A percentile compares a stretch with the other conserved stretches of the same genome.
Evolutionary conservation across 2,329 filamentous ascomycete genomes (phyloP).

Genomic region (Talaromyces sp.): DNA sequence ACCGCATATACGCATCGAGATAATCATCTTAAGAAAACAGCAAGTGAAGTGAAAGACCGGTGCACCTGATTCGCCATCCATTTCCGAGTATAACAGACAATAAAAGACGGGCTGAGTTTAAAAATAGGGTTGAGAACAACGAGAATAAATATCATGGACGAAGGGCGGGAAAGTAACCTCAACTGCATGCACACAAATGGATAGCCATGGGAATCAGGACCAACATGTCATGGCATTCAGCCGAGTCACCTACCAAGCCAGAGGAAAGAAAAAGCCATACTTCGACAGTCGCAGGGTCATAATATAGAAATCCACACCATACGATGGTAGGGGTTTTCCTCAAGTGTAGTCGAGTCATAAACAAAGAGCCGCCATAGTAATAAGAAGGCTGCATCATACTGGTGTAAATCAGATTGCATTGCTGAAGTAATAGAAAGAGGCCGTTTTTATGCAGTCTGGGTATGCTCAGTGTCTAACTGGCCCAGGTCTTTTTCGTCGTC

Average conservation of each 20-base stretch:
- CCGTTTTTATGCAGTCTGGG: slow-evolving; percentile 8
- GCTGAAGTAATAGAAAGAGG: not conserved
- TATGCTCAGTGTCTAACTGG: slow-evolving; percentile 31
- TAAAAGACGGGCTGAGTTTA: not conserved
- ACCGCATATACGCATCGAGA: not conserved
- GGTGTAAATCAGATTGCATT: not conserved
- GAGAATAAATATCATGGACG: not conserved
- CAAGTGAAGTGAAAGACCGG: not conserved
- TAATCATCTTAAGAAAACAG: not conserved
- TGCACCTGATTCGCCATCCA: slow-evolving; percentile 11
- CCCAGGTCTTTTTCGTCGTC: slow-evolving; percentile 39
- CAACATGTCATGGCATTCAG: not conserved
- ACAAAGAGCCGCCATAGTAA: not conserved
- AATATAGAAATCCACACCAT: not conserved
- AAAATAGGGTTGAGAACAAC: not conserved
- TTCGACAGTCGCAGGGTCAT: not conserved
- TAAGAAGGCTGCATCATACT: not conserved
- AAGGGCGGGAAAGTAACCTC: not conserved
- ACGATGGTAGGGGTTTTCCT: not conserved
- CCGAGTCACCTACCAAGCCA: not conserved
- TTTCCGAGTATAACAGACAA: slow-evolving; percentile 3
- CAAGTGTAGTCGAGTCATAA: not conserved
- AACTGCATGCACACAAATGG: not conserved
- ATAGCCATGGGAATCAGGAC: too few relatives aligned
- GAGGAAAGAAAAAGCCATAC: not conserved